Percentiles rank a stretch among this genome's conserved stretches.
phyloP scores from a whole-genome alignment of 179 eudicot genomes.

The Beta corolliflora region DNA sequence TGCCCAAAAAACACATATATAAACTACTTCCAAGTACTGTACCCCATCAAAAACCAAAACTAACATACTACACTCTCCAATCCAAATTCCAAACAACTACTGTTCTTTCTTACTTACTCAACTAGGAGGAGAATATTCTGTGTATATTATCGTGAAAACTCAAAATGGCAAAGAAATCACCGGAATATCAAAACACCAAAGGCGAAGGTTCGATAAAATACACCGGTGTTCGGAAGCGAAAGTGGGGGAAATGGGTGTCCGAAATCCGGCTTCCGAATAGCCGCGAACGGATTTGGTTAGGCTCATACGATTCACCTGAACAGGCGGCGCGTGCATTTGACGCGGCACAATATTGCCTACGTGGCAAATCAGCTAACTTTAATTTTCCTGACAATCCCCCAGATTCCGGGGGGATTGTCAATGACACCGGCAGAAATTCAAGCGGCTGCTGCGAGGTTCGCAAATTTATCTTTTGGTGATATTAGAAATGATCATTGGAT shows the following conservation, averaged over 20 bases:
- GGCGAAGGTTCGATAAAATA: constrained; percentile 30
- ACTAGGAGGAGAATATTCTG: no score
- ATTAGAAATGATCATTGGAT: not conserved
- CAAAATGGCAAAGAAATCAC: not conserved
- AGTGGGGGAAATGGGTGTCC: constrained; percentile 74
- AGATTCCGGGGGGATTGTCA: constrained; percentile 38
- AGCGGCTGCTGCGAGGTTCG: constrained; percentile 57
- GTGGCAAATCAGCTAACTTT: constrained; percentile 60
- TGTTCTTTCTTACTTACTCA: no score
- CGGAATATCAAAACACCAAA: not conserved
- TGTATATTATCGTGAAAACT: no score
- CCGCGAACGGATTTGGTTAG: constrained; percentile 73
- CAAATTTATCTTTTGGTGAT: constrained; percentile 26
- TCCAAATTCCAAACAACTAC: no score
- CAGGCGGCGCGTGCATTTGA: constrained; percentile 87
- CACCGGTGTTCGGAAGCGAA: constrained; percentile 65
- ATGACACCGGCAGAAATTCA: constrained; percentile 56
- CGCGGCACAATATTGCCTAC: constrained; percentile 72
- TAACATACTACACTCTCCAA: no score
- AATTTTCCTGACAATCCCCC: constrained; percentile 73
- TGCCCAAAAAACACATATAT: no score
- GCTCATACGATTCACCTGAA: constrained; percentile 56
- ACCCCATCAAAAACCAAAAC: no score
- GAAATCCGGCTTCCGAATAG: constrained; percentile 71
- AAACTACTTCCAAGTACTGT: no score